phyloP scores from a whole-genome alignment of 2,329 filamentous ascomycete species.

The Colletotrichum musae region DNA sequence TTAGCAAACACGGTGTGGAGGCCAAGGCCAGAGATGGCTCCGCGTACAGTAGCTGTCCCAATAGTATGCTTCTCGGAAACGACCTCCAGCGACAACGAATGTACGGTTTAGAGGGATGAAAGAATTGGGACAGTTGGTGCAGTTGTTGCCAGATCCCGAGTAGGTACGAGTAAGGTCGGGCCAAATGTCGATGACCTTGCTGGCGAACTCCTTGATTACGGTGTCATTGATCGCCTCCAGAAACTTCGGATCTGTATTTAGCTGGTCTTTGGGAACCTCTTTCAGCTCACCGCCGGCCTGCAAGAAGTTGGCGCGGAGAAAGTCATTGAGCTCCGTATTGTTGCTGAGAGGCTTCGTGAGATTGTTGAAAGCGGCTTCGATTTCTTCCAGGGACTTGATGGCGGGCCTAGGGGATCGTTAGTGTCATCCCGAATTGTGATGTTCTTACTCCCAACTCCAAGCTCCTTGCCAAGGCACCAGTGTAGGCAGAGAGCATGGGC shows the following conservation, averaged over 20 bases:
- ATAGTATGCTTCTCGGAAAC: conserved; percentile 80
- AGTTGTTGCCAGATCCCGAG: conserved; percentile 63
- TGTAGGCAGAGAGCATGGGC: no score
- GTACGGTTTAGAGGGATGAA: conserved; percentile 77
- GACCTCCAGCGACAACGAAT: conserved; percentile 80
- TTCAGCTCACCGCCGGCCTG: conserved; percentile 75
- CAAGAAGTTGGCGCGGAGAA: conserved; percentile 75
- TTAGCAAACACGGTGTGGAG: no score
- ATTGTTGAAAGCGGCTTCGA: conserved; percentile 72
- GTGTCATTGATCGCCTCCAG: conserved; percentile 69
- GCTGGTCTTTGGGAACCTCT: conserved; percentile 63
- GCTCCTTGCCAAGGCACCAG: no score
- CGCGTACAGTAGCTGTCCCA: conserved; percentile 72
- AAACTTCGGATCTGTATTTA: conserved; percentile 71
- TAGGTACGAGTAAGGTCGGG: conserved; percentile 76
- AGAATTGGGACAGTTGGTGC: conserved; percentile 73
- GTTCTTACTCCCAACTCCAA: no score
- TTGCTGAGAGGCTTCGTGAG: conserved; percentile 74
- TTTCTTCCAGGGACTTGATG: conserved; percentile 69
- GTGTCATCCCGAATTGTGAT: background rate
- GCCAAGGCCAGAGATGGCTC: conserved; percentile 46
- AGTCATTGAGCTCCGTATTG: conserved; percentile 72
- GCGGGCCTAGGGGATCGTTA: conserved; percentile 66
- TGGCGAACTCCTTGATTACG: conserved; percentile 72
- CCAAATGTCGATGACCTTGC: conserved; percentile 79